Percentiles rank a stretch among this genome's conserved stretches.
phyloP scores from a whole-genome alignment of 139 green algal species.

The Chlamydomonas sphaeroides region DNA sequence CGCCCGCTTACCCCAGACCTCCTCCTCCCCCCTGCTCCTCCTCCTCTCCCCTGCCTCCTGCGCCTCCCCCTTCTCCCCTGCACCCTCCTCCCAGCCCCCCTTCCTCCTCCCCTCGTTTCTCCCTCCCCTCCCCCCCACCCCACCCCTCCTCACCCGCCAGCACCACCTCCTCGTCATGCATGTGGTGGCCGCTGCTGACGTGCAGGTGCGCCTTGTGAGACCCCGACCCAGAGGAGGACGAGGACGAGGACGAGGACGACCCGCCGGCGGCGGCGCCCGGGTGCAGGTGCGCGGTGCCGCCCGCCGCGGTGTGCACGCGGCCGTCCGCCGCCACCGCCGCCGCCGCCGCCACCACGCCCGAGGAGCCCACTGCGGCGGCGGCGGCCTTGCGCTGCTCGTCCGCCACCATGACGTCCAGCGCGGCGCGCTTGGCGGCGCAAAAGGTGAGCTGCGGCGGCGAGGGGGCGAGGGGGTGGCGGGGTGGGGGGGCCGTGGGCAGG shows the following conservation, averaged over 20 bases:
- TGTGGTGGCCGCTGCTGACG: constrained; percentile 31
- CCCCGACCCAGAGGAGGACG: too few relatives aligned
- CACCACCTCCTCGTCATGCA: constrained; percentile 35
- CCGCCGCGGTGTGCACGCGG: neutral
- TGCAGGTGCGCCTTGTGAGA: constrained; percentile 33
- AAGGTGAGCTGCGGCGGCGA: too few relatives aligned
- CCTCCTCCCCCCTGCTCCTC: too few relatives aligned
- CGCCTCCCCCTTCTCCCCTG: too few relatives aligned
- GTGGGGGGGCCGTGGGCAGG: too few relatives aligned
- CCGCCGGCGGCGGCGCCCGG: too few relatives aligned
- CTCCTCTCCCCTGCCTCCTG: too few relatives aligned
- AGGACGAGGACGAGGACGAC: too few relatives aligned
- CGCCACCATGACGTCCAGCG: constrained; percentile 13
- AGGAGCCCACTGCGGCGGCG: neutral
- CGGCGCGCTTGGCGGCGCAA: constrained; percentile 36
- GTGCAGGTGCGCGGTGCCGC: neutral
- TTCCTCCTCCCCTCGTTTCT: neutral
- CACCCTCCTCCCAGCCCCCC: neutral
- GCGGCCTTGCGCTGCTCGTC: neutral
- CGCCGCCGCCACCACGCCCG: neutral
- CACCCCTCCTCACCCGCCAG: neutral
- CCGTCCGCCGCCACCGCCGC: neutral
- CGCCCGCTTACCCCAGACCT: too few relatives aligned
- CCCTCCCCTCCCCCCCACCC: too few relatives aligned
- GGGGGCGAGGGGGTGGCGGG: too few relatives aligned